Conservation (phyloP, 768 basidiomycete species). For the Lactarius pseudohatsudake region DNA sequence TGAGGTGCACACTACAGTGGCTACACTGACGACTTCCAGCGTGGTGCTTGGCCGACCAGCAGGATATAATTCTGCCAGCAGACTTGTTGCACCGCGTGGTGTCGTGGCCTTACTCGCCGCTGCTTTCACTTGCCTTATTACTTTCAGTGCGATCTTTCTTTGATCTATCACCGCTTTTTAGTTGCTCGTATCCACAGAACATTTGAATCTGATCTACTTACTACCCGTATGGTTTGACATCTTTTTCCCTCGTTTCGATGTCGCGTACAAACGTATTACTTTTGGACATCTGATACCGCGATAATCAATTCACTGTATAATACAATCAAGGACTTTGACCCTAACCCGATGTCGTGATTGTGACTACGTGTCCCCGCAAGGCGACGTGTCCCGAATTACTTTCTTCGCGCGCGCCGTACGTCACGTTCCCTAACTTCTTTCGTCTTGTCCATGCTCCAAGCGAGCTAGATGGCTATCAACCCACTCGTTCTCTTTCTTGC, state of each 20-base stretch:
- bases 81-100: not conserved
- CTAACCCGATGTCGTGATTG: slow-evolving; percentile 21
- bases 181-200: slow-evolving; percentile 4
- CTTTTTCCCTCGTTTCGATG: slow-evolving; percentile 7
- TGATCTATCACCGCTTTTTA: slow-evolving; percentile 15
- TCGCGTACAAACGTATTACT: slow-evolving; percentile 11
- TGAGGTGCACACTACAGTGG: slow-evolving; percentile 51
- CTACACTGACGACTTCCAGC: slow-evolving; percentile 45
- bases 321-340: slow-evolving; percentile 1
- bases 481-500: slow-evolving; percentile 34
- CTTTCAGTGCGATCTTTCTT: slow-evolving; percentile 2
- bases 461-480: slow-evolving; percentile 33
- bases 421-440: not conserved
- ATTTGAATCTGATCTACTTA: not conserved
- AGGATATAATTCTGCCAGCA: slow-evolving; percentile 37
- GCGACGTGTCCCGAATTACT: slow-evolving; percentile 14
- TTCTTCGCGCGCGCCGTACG: not conserved
- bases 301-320: not conserved
- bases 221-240: not conserved
- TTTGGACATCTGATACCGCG: not conserved
- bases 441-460: slow-evolving; percentile 23
- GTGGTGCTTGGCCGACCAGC: slow-evolving; percentile 65
- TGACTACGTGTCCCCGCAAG: slow-evolving; percentile 11
- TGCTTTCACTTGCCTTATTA: slow-evolving; percentile 11
- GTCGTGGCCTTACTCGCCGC: not conserved